Conservation (phyloP, 331 rosid species). For the Prunus yedoensis region DNA sequence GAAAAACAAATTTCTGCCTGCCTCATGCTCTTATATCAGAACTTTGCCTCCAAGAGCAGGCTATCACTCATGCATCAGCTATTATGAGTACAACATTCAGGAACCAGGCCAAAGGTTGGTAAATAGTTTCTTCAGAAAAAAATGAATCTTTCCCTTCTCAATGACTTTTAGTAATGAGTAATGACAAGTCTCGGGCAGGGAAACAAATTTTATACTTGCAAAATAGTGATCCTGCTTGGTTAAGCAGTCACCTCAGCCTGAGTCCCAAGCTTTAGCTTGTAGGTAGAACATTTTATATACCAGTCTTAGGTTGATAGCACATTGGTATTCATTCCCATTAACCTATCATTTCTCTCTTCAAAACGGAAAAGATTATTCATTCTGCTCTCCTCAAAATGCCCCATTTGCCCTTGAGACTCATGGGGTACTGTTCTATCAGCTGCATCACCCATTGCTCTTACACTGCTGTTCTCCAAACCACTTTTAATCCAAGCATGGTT, state of each 20-base stretch:
- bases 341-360: constrained; percentile 24
- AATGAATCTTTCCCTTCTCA: neutral
- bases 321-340: constrained; percentile 32
- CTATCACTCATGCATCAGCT: neutral
- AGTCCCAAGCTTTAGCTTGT: constrained; percentile 7
- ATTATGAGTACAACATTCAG: constrained; percentile 6
- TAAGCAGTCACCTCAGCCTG: neutral
- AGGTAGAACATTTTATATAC: neutral
- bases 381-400: constrained; percentile 35
- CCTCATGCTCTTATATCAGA: neutral
- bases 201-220: neutral
- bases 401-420: constrained; percentile 48
- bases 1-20: neutral
- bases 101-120: constrained; percentile 6
- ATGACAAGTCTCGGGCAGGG: neutral
- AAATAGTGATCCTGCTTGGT: neutral
- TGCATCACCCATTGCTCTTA: constrained; percentile 60
- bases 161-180: neutral
- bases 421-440: constrained; percentile 47
- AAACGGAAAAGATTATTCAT: constrained; percentile 15
- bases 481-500: constrained; percentile 96
- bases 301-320: constrained; percentile 28
- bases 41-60: neutral
- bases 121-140: neutral
- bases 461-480: constrained; percentile 82